Conservation (phyloP, 2,329 filamentous ascomycete species). For the Nakataea oryzae region DNA sequence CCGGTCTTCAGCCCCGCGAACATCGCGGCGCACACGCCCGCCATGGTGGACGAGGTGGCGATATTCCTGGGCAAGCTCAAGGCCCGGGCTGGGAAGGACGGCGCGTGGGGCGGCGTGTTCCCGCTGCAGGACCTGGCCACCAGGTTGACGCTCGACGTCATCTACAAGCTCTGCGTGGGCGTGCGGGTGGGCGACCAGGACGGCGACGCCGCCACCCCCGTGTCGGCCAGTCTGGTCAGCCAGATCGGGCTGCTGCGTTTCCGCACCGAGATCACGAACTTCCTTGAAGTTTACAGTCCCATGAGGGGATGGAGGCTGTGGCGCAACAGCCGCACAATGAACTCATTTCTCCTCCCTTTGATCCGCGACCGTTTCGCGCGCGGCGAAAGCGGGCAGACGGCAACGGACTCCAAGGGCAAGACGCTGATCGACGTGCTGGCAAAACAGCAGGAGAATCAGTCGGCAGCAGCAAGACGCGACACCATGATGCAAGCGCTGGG, state of each 20-base stretch:
- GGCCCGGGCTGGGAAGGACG: constrained; percentile 14
- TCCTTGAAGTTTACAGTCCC: background rate
- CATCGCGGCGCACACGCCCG: constrained; percentile 21
- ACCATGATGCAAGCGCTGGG: background rate
- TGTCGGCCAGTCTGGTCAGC: background rate
- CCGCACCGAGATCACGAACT: background rate
- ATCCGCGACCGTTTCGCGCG: background rate
- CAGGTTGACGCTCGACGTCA: constrained; percentile 29
- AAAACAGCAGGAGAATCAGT: too few species aligned
- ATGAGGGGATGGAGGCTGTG: background rate
- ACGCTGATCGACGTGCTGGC: constrained; percentile 14
- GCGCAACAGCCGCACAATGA: background rate
- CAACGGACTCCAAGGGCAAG: constrained; percentile 7
- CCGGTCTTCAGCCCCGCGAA: constrained; percentile 26
- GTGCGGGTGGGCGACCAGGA: constrained; percentile 2
- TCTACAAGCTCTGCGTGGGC: constrained; percentile 21
- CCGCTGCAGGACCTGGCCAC: constrained; percentile 22
- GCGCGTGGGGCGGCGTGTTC: constrained; percentile 20
- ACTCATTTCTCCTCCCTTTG: background rate
- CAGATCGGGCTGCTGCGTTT: background rate
- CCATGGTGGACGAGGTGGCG: constrained; percentile 24
- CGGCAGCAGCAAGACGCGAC: too few species aligned
- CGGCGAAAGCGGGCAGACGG: background rate
- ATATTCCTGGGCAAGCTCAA: constrained; percentile 21
- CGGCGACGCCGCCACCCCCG: background rate